Evolutionary conservation across 805 yeast species (phyloP).

Genomic region (Starmerella potacharoeniae): DNA sequence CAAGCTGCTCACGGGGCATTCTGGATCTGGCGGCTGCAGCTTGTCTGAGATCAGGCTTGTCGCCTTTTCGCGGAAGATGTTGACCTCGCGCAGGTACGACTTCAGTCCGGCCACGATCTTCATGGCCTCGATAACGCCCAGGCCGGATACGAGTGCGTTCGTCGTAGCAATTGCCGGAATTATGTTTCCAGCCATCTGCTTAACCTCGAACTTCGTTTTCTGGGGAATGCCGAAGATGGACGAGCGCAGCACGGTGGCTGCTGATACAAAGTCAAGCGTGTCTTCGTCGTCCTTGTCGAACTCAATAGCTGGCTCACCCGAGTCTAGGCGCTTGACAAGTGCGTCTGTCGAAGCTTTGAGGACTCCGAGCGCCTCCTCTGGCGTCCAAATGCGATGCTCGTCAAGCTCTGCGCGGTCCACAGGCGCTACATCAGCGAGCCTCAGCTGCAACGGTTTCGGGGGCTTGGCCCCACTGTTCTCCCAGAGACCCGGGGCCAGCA

Average conservation of each 20-base stretch:
- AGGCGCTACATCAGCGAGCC: conserved; percentile 18
- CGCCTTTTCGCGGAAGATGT: conserved; percentile 44
- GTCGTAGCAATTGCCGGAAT: conserved; percentile 98
- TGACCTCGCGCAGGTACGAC: conserved; percentile 34
- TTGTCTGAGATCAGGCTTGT: conserved; percentile 56
- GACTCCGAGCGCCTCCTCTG: conserved; percentile 51
- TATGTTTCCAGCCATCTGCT: conserved; percentile 91
- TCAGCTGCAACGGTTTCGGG: conserved; percentile 50
- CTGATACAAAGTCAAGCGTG: conserved; percentile 74
- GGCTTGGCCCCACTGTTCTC: conserved; percentile 63
- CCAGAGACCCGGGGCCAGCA: conserved; percentile 45
- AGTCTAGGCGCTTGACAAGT: conserved; percentile 40
- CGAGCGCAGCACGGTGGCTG: conserved; percentile 87
- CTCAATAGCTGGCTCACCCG: conserved; percentile 31
- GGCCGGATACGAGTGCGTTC: conserved; percentile 88
- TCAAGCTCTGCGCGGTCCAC: conserved; percentile 28
- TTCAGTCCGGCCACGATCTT: conserved; percentile 34
- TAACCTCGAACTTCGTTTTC: conserved; percentile 64
- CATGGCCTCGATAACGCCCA: conserved; percentile 64
- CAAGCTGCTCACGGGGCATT: conserved; percentile 47
- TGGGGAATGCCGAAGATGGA: conserved; percentile 78
- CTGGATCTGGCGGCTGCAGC: conserved; percentile 50
- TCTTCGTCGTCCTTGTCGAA: conserved; percentile 96
- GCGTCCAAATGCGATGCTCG: conserved; percentile 44
- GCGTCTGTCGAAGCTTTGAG: conserved; percentile 39